Conservation (phyloP, 2,329 filamentous ascomycete genomes). For the Gnomoniopsis smithogilvyi region DNA sequence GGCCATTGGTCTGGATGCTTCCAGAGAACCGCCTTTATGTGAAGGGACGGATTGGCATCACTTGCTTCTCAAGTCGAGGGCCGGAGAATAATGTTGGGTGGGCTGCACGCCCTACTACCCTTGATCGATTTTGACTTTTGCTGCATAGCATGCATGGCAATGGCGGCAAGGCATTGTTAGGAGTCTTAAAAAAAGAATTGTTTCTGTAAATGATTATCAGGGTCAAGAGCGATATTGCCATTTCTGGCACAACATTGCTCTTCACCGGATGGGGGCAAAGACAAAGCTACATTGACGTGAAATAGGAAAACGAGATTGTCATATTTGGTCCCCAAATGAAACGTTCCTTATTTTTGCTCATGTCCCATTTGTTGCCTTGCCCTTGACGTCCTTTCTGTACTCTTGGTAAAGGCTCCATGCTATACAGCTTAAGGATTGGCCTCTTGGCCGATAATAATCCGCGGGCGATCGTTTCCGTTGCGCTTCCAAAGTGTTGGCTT, state of each 20-base stretch:
- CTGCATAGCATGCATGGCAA: constrained; percentile 12
- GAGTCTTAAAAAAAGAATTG: neutral
- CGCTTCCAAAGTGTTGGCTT: too few species aligned
- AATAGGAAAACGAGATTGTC: too few species aligned
- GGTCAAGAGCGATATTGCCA: neutral
- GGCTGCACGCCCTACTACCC: neutral
- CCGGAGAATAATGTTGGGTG: neutral
- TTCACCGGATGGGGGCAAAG: neutral
- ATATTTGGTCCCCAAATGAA: too few species aligned
- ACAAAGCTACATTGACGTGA: too few species aligned
- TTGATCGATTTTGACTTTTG: neutral
- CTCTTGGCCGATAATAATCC: too few species aligned
- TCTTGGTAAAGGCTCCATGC: too few species aligned
- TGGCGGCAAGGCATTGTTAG: neutral
- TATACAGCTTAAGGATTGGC: too few species aligned
- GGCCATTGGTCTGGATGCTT: neutral
- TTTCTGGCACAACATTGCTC: neutral
- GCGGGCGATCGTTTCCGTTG: too few species aligned
- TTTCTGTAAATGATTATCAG: neutral
- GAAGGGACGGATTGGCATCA: neutral
- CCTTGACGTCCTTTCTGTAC: too few species aligned
- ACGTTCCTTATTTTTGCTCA: too few species aligned
- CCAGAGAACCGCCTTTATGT: neutral
- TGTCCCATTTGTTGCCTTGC: too few species aligned
- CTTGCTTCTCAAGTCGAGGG: neutral